phyloP scores from a whole-genome alignment of 2,329 filamentous ascomycete genomes.

The Tolypocladium nubicola region DNA sequence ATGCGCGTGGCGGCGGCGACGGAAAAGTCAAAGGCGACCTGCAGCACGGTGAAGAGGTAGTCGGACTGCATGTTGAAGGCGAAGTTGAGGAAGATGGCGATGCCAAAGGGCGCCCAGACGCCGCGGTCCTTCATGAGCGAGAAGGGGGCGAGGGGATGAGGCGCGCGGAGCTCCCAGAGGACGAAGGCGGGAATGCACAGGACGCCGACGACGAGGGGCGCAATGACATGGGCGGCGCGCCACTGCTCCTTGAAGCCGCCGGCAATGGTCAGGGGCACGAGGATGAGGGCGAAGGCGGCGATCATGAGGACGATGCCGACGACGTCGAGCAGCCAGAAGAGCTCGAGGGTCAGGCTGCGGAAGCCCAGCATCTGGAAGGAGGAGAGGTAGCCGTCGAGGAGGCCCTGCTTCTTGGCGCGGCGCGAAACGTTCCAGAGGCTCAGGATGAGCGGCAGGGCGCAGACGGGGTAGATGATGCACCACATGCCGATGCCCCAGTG shows the following conservation, averaged over 20 bases:
- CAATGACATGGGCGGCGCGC: constrained; percentile 38
- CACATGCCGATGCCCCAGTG: constrained; percentile 56
- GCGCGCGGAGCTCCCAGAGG: constrained; percentile 39
- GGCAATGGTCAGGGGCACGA: constrained; percentile 44
- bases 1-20: constrained; percentile 45
- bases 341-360: constrained; percentile 1
- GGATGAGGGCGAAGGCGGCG: constrained; percentile 33
- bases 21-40: constrained; percentile 46
- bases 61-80: constrained; percentile 48
- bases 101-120: constrained; percentile 49
- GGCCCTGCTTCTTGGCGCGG: not conserved
- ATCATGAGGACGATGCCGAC: constrained; percentile 36
- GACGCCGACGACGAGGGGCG: constrained; percentile 40
- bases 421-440: constrained; percentile 24
- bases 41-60: constrained; percentile 48
- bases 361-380: constrained; percentile 4
- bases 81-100: constrained; percentile 37
- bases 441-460: constrained; percentile 42
- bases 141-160: constrained; percentile 45
- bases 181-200: constrained; percentile 37
- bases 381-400: constrained; percentile 23
- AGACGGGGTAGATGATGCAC: constrained; percentile 48
- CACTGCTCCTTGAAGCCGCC: constrained; percentile 36
- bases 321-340: constrained; percentile 29
- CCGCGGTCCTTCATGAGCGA: constrained; percentile 45